Percentiles rank a stretch among this genome's conserved stretches.
These are phyloP conservation scores for Nakazawaea siamensis DNA, from an alignment of 805 yeast species.

Conservation along the genomic window DNA sequence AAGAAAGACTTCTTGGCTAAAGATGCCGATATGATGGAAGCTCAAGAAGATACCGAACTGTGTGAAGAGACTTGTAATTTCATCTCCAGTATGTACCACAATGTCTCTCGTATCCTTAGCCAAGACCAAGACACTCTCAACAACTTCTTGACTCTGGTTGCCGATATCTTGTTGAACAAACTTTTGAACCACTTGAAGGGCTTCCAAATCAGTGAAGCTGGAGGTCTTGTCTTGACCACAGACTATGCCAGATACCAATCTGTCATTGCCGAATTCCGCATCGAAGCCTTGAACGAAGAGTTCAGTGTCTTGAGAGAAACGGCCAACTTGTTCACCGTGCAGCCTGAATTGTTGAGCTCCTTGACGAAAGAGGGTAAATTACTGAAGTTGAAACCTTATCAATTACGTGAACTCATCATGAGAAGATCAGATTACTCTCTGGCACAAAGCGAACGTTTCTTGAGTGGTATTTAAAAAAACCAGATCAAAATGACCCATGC, in stretches of 20 bases:
- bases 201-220: constrained; percentile 69
- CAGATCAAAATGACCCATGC: neutral
- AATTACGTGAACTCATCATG: constrained; percentile 57
- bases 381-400: constrained; percentile 51
- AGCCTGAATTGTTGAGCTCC: constrained; percentile 69
- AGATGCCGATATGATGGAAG: constrained; percentile 17
- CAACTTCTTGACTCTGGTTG: constrained; percentile 46
- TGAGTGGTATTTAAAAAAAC: constrained; percentile 17
- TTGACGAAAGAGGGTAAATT: constrained; percentile 77
- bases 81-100: constrained; percentile 27
- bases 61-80: constrained; percentile 57
- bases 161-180: constrained; percentile 46
- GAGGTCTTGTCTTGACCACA: constrained; percentile 75
- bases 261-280: constrained; percentile 58
- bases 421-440: constrained; percentile 65
- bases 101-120: constrained; percentile 7
- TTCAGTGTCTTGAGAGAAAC: constrained; percentile 72
- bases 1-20: constrained; percentile 58
- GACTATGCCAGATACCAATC: constrained; percentile 75
- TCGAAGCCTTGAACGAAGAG: constrained; percentile 50
- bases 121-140: constrained; percentile 34
- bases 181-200: constrained; percentile 68
- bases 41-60: constrained; percentile 54
- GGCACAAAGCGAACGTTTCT: constrained; percentile 36
- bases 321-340: constrained; percentile 79